Conservation (phyloP, 208 protist species). For the Dictyostelium gargantuum region DNA sequence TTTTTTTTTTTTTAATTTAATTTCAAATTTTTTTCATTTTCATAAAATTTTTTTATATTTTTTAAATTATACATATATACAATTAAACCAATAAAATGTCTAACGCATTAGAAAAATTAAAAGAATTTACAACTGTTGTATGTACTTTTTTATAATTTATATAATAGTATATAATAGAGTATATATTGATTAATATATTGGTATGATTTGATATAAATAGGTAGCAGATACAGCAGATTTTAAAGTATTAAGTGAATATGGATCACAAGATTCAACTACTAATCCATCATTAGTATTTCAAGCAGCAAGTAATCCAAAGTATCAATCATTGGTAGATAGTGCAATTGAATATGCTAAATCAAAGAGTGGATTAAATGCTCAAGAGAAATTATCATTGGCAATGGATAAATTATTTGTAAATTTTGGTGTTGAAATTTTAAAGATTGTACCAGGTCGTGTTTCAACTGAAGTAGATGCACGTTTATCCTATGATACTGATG, state of each 20-base stretch:
- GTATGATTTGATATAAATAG: neutral
- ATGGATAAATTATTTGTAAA: constrained; percentile 93
- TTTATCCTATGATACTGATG: constrained; percentile 95
- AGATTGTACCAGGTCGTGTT: constrained; percentile 96
- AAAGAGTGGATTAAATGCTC: neutral
- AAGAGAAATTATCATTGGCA: constrained; percentile 48
- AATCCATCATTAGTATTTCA: constrained; percentile 96
- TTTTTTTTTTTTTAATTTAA: constrained; percentile 4
- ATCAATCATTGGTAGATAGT: constrained; percentile 85
- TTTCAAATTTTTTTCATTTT: too few relatives aligned
- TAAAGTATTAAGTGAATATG: constrained; percentile 91
- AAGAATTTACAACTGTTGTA: constrained; percentile 67
- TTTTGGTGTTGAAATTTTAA: constrained; percentile 97
- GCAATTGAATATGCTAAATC: constrained; percentile 92
- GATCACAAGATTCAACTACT: constrained; percentile 96
- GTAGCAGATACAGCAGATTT: constrained; percentile 98
- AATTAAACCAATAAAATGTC: constrained; percentile 20
- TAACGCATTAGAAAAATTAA: constrained; percentile 67
- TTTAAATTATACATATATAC: neutral
- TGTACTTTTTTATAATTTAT: neutral
- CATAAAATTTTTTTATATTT: too few relatives aligned
- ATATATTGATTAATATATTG: neutral
- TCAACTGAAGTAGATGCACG: constrained; percentile 97
- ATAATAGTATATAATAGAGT: neutral
- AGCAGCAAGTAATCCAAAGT: constrained; percentile 91